A percentile compares a stretch with the other conserved stretches of the same genome.
Conservation (phyloP, 2,329 filamentous ascomycete genomes). For the Arthrobotrys iridis region DNA sequence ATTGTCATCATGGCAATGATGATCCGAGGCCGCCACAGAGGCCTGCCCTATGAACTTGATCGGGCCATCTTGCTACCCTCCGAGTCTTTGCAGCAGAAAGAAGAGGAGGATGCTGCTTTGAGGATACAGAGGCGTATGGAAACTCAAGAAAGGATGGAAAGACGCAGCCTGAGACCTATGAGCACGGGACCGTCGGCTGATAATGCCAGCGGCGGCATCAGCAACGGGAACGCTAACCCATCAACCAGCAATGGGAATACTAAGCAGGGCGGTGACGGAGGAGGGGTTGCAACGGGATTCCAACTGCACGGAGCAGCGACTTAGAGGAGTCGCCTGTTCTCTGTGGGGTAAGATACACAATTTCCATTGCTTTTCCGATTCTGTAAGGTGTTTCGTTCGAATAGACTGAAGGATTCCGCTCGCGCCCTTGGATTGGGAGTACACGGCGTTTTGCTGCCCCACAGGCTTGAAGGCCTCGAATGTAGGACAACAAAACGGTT, state of each 20-base stretch:
- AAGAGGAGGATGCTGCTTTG: constrained; percentile 66
- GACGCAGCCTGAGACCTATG: constrained; percentile 37
- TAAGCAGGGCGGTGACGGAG: background rate
- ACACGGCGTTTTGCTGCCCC: constrained; percentile 23
- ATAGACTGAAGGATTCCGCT: constrained; percentile 2
- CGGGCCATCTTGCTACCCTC: constrained; percentile 75
- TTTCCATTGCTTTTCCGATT: background rate
- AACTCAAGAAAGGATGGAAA: constrained; percentile 21
- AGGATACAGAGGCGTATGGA: constrained; percentile 59
- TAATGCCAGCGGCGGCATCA: constrained; percentile 12
- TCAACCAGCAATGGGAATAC: background rate
- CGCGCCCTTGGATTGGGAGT: constrained; percentile 20
- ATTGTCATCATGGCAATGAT: constrained; percentile 76
- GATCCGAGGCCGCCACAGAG: constrained; percentile 75
- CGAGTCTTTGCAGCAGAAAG: constrained; percentile 71
- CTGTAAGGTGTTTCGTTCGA: background rate
- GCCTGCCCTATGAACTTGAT: constrained; percentile 75
- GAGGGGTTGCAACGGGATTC: constrained; percentile 25
- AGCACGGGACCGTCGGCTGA: constrained; percentile 20
- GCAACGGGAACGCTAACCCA: background rate
- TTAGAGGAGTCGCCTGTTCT: constrained; percentile 39
- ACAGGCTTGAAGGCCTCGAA: background rate
- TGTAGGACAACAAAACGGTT: background rate
- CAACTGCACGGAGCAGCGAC: constrained; percentile 26
- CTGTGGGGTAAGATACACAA: constrained; percentile 23